These are phyloP conservation scores for Geotrichum phurueaensis DNA, from an alignment of 1,139 yeast species.

Conservation along the genomic window DNA sequence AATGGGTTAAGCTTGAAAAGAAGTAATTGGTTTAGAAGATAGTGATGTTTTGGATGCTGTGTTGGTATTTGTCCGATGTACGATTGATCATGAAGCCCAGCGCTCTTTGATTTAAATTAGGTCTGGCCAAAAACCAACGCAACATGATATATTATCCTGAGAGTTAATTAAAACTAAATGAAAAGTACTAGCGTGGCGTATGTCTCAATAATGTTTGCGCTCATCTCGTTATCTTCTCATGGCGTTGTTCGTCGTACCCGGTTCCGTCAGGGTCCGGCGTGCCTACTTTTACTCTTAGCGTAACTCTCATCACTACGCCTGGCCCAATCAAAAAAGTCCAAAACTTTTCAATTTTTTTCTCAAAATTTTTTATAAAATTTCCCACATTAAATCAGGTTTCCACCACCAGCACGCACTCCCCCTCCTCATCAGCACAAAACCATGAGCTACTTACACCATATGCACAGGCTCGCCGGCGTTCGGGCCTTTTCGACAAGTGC, in stretches of 20 bases:
- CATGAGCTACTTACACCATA: constrained; percentile 1
- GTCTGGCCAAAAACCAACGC: no score
- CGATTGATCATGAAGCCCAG: no score
- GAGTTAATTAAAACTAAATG: background rate
- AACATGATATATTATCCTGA: background rate
- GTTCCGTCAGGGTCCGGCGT: background rate
- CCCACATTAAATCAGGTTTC: background rate
- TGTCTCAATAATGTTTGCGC: no score
- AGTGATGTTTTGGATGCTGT: no score
- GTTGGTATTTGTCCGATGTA: no score
- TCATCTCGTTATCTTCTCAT: background rate
- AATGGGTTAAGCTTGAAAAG: no score
- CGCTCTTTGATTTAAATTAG: no score
- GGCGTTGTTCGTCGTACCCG: background rate
- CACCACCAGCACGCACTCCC: background rate
- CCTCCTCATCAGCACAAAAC: background rate
- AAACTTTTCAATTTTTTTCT: background rate
- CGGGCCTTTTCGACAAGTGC: constrained; percentile 14
- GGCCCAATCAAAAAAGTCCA: background rate
- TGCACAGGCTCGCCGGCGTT: constrained; percentile 1
- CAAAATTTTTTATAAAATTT: background rate
- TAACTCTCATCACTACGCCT: background rate
- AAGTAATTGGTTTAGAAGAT: no score
- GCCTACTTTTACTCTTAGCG: background rate
- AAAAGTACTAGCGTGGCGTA: no score